These are phyloP conservation scores for Pythium dissimile DNA, from an alignment of 352 stramenopile species.

Conservation along the genomic window DNA sequence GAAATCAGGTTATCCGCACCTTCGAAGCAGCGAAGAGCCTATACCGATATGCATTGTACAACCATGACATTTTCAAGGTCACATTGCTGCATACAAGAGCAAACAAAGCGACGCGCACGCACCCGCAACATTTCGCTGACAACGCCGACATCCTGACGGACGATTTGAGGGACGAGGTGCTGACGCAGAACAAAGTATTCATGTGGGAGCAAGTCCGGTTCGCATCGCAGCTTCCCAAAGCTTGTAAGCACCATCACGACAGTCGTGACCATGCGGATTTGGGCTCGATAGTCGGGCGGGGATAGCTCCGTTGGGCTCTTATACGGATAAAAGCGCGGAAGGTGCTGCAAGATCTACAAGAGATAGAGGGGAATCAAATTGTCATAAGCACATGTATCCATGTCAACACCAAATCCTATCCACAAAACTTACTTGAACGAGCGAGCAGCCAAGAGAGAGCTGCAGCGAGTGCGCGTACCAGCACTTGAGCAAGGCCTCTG, in stretches of 20 bases:
- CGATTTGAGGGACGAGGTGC: conserved; percentile 74
- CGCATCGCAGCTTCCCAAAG: conserved; percentile 71
- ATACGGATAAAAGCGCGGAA: conserved; percentile 81
- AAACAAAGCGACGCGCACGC: conserved; percentile 6
- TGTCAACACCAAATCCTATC: background rate
- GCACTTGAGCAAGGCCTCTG: conserved; percentile 62
- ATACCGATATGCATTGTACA: no score
- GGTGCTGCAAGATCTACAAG: conserved; percentile 44
- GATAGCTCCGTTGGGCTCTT: conserved; percentile 66
- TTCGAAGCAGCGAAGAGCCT: conserved; percentile 76
- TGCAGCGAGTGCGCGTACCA: conserved; percentile 63
- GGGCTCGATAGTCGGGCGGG: conserved; percentile 63
- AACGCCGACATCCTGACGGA: conserved; percentile 69
- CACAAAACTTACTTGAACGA: conserved; percentile 42
- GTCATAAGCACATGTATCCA: no score
- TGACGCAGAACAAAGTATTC: conserved; percentile 90
- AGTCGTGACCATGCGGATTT: conserved; percentile 83
- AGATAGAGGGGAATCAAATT: no score
- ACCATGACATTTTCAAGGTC: background rate
- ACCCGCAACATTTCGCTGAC: conserved; percentile 72
- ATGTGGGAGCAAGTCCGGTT: conserved; percentile 82
- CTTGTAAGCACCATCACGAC: conserved; percentile 85
- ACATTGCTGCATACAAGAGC: background rate
- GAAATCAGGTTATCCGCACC: conserved; percentile 63
- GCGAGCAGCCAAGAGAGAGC: conserved; percentile 56